phyloP scores from a whole-genome alignment of 2,329 filamentous ascomycete species.

The Aspergillus piperis region DNA sequence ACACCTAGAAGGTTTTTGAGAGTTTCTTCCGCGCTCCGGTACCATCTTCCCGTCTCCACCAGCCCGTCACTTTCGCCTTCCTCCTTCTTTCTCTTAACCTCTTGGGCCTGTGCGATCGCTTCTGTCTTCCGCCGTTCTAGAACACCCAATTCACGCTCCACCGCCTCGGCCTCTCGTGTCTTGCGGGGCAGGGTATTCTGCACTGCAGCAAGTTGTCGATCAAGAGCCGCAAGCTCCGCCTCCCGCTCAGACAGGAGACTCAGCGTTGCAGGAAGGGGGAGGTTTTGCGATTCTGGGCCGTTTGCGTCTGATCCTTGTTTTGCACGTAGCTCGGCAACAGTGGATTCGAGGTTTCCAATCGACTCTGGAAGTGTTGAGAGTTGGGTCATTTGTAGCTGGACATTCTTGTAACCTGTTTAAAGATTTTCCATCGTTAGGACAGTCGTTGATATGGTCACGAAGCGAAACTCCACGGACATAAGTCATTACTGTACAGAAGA shows the following conservation, averaged over 20 bases:
- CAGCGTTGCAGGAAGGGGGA: constrained; percentile 44
- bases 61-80: constrained; percentile 50
- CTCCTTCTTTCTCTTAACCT: constrained; percentile 44
- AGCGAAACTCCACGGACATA: neutral
- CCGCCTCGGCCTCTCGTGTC: constrained; percentile 46
- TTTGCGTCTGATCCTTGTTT: constrained; percentile 64
- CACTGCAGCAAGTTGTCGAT: constrained; percentile 44
- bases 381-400: constrained; percentile 55
- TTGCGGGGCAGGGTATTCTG: constrained; percentile 48
- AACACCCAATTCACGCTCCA: constrained; percentile 46
- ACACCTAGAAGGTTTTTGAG: constrained; percentile 43
- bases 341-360: constrained; percentile 54
- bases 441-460: neutral
- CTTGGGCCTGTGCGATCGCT: constrained; percentile 50
- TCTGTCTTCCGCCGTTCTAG: constrained; percentile 49
- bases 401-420: constrained; percentile 53
- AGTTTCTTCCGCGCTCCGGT: constrained; percentile 43
- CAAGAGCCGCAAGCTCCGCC: constrained; percentile 43
- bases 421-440: neutral
- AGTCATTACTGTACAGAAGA: neutral
- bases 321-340: constrained; percentile 54
- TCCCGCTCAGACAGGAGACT: constrained; percentile 43
- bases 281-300: constrained; percentile 42
- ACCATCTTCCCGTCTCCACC: constrained; percentile 51
- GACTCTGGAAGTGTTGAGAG: constrained; percentile 54